Evolutionary conservation across 2,329 filamentous ascomycete species (phyloP).

Genomic region (Xylariaceae sp.): DNA sequence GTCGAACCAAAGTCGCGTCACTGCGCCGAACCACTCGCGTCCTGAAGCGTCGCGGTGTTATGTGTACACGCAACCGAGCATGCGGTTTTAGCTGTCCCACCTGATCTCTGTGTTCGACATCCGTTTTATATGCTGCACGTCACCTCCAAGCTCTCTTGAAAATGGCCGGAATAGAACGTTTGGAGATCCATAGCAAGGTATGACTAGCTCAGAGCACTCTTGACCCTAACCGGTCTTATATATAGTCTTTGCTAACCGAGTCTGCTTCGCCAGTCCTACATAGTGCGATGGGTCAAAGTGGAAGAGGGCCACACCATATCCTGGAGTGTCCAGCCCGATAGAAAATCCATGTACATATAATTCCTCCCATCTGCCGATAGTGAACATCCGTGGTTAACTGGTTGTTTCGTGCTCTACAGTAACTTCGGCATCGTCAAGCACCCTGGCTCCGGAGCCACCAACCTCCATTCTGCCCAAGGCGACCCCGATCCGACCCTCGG

Average conservation of each 20-base stretch:
- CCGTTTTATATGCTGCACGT: too few relatives aligned
- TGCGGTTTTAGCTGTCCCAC: too few relatives aligned
- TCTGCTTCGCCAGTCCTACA: conserved; percentile 70
- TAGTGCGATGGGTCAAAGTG: conserved; percentile 95
- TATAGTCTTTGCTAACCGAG: conserved; percentile 5
- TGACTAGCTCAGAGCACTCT: conserved; percentile 22
- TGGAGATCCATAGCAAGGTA: conserved; percentile 98
- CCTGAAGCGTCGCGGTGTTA: too few relatives aligned
- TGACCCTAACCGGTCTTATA: conserved; percentile 11
- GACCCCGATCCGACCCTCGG: conserved; percentile 48
- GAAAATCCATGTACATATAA: conserved; percentile 77
- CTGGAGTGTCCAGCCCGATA: conserved; percentile 96
- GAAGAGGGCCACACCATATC: conserved; percentile 88
- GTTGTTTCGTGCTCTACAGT: conserved; percentile 37
- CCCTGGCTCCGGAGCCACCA: conserved; percentile 67
- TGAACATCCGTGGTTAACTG: conserved; percentile 1
- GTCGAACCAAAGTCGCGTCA: too few relatives aligned
- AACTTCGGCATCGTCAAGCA: conserved; percentile 99
- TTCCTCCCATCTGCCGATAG: neutral
- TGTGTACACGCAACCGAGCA: too few relatives aligned
- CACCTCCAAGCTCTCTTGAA: conserved; percentile 13
- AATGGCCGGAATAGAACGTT: conserved; percentile 94
- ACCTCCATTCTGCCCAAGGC: conserved; percentile 43
- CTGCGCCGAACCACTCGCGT: too few relatives aligned
- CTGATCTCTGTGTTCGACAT: too few relatives aligned